phyloP scores from a whole-genome alignment of 495 filamentous ascomycete genomes.

The Cetradonia linearis region DNA sequence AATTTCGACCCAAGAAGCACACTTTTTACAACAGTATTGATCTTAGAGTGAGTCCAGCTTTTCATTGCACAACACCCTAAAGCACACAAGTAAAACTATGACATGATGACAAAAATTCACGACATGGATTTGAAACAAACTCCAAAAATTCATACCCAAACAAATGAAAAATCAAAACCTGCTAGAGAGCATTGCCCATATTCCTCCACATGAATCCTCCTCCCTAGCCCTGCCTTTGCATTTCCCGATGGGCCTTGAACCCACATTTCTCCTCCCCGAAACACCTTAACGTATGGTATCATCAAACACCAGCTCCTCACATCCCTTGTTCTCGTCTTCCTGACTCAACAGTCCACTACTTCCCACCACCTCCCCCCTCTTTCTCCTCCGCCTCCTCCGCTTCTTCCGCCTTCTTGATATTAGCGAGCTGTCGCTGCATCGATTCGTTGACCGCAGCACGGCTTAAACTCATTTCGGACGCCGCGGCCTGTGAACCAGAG shows the following conservation, averaged over 20 bases:
- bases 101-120: background rate
- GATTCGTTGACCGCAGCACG: no score
- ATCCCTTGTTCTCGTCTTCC: no score
- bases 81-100: no score
- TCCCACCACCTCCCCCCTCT: background rate
- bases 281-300: no score
- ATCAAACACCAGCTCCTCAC: no score
- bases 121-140: background rate
- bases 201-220: background rate
- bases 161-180: background rate
- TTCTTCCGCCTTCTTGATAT: background rate
- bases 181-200: background rate
- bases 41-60: no score
- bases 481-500: no score
- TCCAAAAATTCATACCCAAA: background rate
- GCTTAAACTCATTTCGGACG: no score
- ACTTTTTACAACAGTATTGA: no score
- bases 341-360: background rate
- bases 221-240: background rate
- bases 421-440: no score
- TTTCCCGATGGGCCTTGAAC: background rate
- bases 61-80: no score
- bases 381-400: background rate
- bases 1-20: no score
- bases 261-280: background rate